Evolutionary conservation across 2,329 filamentous ascomycete genomes (phyloP).

Genomic region (Stemphylium beticola): DNA sequence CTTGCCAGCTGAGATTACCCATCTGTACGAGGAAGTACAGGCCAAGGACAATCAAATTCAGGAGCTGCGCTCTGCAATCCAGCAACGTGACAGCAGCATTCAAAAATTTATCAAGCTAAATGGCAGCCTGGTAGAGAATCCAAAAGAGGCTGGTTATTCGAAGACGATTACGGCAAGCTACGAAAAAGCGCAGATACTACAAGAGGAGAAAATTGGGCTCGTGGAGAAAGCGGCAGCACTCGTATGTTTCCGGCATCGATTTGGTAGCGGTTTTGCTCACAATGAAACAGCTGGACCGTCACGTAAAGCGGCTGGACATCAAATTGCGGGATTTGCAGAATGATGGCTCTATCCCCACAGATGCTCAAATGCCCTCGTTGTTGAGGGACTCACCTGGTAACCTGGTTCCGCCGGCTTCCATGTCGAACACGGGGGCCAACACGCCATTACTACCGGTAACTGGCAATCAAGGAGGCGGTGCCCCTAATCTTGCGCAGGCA

Average conservation of each 20-base stretch:
- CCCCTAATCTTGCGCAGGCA: constrained; percentile 58
- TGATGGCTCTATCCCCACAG: constrained; percentile 64
- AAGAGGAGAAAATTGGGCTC: constrained; percentile 76
- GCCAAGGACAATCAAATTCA: constrained; percentile 77
- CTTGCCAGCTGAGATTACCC: constrained; percentile 80
- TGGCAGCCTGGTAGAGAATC: constrained; percentile 74
- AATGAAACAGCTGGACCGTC: constrained; percentile 59
- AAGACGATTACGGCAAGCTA: constrained; percentile 72
- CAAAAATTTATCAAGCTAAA: constrained; percentile 83
- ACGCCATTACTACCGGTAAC: constrained; percentile 62
- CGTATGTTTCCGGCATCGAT: constrained; percentile 52
- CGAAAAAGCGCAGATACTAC: constrained; percentile 70
- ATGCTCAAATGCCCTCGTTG: constrained; percentile 65
- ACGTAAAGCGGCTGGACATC: constrained; percentile 67
- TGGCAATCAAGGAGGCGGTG: constrained; percentile 60
- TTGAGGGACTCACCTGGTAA: constrained; percentile 58
- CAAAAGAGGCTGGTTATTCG: constrained; percentile 73
- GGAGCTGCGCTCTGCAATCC: constrained; percentile 71
- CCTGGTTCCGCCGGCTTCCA: constrained; percentile 56
- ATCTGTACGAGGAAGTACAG: constrained; percentile 81
- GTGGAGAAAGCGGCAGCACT: constrained; percentile 68
- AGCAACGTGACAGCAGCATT: constrained; percentile 74
- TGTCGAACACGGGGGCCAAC: constrained; percentile 52
- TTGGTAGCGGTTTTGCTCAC: constrained; percentile 17
- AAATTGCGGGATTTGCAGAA: constrained; percentile 66